A percentile compares a stretch with the other conserved stretches of the same genome.
phyloP scores from a whole-genome alignment of 2,329 filamentous ascomycete species.

The Lizonia empirigonia region DNA sequence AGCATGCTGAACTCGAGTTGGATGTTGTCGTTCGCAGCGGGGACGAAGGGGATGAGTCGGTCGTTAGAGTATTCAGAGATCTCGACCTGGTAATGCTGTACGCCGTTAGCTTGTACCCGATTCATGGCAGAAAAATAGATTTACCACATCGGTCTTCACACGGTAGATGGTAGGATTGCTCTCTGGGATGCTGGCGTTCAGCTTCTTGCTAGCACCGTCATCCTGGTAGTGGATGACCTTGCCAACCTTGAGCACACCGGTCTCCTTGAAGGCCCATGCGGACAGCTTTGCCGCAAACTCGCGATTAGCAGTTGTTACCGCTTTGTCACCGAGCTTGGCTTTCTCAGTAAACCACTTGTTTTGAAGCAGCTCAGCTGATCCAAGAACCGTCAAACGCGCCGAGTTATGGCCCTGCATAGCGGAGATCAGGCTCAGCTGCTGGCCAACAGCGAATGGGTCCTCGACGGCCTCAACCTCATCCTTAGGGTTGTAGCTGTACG shows the following conservation, averaged over 20 bases:
- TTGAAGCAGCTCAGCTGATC: constrained; percentile 83
- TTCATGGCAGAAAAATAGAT: constrained; percentile 48
- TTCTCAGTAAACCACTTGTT: constrained; percentile 87
- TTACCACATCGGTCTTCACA: constrained; percentile 94
- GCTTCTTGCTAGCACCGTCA: constrained; percentile 58
- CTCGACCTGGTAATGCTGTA: constrained; percentile 82
- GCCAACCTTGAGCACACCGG: constrained; percentile 85
- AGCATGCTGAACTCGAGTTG: constrained; percentile 99
- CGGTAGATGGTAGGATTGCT: constrained; percentile 88
- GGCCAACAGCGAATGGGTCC: constrained; percentile 82
- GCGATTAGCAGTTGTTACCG: constrained; percentile 73
- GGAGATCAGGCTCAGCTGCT: constrained; percentile 83
- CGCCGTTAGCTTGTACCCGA: constrained; percentile 15
- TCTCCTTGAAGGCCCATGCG: constrained; percentile 97
- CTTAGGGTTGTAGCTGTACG: constrained; percentile 94
- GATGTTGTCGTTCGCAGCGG: constrained; percentile 72
- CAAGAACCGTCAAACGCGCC: constrained; percentile 83
- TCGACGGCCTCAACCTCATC: constrained; percentile 75
- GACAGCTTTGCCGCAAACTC: constrained; percentile 84
- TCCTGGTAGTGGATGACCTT: constrained; percentile 76
- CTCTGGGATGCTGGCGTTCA: constrained; percentile 51
- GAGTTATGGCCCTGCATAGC: constrained; percentile 91
- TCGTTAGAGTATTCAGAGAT: constrained; percentile 82
- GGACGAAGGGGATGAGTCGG: constrained; percentile 74
- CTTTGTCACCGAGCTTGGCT: constrained; percentile 63